These are phyloP conservation scores for Lachancea meyersii DNA, from an alignment of 805 yeast genomes.

Conservation along the genomic window DNA sequence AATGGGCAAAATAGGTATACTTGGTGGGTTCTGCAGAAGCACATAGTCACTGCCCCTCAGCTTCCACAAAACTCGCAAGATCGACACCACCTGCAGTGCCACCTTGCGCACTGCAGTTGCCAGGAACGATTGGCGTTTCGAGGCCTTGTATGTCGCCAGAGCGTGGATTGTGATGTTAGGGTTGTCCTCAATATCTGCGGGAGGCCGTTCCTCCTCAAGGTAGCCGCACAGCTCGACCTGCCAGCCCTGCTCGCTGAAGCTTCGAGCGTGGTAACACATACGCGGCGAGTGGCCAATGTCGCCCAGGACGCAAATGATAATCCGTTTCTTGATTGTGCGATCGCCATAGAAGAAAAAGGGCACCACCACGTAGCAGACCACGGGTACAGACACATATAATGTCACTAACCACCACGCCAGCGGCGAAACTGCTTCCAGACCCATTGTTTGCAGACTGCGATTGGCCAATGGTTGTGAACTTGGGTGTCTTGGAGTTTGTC, in stretches of 20 bases:
- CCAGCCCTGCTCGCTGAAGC: constrained; percentile 63
- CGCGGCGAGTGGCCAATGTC: constrained; percentile 95
- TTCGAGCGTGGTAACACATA: constrained; percentile 82
- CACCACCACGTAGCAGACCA: constrained; percentile 29
- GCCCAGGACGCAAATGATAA: constrained; percentile 79
- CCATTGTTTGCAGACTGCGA: constrained; percentile 1
- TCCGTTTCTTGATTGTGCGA: constrained; percentile 42
- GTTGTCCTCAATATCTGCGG: constrained; percentile 46
- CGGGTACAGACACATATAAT: constrained; percentile 40
- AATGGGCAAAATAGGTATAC: constrained; percentile 71
- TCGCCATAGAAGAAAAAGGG: constrained; percentile 34
- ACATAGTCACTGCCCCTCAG: constrained; percentile 61
- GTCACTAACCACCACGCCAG: constrained; percentile 32
- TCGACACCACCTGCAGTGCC: constrained; percentile 43
- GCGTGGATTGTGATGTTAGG: constrained; percentile 46
- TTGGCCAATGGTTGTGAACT: too few relatives aligned
- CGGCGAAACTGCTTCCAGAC: constrained; percentile 4
- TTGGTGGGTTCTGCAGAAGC: constrained; percentile 88
- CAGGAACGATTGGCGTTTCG: constrained; percentile 3
- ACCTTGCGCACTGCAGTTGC: constrained; percentile 43
- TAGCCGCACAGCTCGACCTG: constrained; percentile 84
- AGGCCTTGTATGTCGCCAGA: constrained; percentile 7
- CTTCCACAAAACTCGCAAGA: constrained; percentile 44
- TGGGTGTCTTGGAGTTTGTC: too few relatives aligned
- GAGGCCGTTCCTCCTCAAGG: constrained; percentile 50